A percentile compares a stretch with the other conserved stretches of the same genome.
These are phyloP conservation scores for Alternaria triticina DNA, from an alignment of 2,329 filamentous ascomycete species.

Conservation along the genomic window DNA sequence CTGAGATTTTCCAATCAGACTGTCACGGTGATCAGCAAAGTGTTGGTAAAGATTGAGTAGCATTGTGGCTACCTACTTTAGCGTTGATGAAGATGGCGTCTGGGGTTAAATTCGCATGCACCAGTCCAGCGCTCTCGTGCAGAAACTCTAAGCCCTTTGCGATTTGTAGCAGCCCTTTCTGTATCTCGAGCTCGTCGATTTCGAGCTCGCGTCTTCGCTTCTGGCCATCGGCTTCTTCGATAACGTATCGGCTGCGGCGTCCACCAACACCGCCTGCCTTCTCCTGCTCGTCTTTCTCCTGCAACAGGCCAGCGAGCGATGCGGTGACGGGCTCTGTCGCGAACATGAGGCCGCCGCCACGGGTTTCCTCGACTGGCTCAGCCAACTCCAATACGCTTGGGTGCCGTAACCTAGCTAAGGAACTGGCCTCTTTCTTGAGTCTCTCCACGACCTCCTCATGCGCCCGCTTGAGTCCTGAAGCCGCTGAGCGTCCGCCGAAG, in stretches of 20 bases:
- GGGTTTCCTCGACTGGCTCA: constrained; percentile 93
- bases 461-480: constrained; percentile 75
- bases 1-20: constrained; percentile 98
- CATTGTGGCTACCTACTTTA: constrained; percentile 65
- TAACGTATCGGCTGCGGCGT: constrained; percentile 77
- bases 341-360: constrained; percentile 91
- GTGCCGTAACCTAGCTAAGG: constrained; percentile 84
- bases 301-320: constrained; percentile 80
- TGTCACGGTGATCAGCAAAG: constrained; percentile 49
- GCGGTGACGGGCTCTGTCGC: constrained; percentile 90
- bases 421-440: constrained; percentile 88
- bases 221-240: constrained; percentile 77
- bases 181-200: constrained; percentile 95
- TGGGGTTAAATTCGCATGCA: constrained; percentile 93
- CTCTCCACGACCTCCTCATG: constrained; percentile 91
- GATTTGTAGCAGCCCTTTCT: constrained; percentile 92
- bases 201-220: constrained; percentile 78
- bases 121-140: constrained; percentile 90
- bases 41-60: constrained; percentile 9
- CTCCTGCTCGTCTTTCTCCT: constrained; percentile 90
- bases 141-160: constrained; percentile 94
- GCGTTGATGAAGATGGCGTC: constrained; percentile 93
- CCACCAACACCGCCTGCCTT: constrained; percentile 70
- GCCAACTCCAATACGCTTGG: constrained; percentile 91
- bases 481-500: constrained; percentile 64